Conservation (phyloP, 192 early-diverging fungal species). For the Lunasporangiospora selenospora region DNA sequence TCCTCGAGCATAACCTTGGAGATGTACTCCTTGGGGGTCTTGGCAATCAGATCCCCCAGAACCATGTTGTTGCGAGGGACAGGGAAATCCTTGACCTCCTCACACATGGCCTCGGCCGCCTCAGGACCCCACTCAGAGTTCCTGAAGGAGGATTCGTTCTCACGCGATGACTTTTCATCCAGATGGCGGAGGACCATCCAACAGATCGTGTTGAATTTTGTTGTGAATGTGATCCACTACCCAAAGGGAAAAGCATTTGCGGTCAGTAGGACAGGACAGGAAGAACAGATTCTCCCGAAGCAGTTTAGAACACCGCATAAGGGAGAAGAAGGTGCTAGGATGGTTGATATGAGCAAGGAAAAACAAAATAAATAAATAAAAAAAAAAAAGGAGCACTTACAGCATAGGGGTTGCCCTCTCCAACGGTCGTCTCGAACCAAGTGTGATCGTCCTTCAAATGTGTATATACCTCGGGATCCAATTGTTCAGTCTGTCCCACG, state of each 20-base stretch:
- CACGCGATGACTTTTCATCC: neutral
- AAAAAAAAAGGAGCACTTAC: neutral
- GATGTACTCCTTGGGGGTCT: neutral
- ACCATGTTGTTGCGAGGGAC: constrained; percentile 1
- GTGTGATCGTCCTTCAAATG: constrained; percentile 2
- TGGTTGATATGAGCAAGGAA: neutral
- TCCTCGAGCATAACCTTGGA: constrained; percentile 5
- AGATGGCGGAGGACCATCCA: constrained; percentile 7
- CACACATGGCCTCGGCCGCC: constrained; percentile 4
- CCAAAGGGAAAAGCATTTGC: neutral
- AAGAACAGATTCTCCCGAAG: too few species aligned
- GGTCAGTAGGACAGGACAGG: too few species aligned
- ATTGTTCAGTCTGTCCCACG: neutral
- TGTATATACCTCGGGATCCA: neutral
- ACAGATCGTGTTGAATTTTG: neutral
- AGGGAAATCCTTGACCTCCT: neutral
- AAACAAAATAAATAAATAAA: neutral
- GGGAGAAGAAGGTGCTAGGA: neutral
- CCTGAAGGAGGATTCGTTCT: neutral
- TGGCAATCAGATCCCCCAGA: neutral
- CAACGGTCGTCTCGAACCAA: constrained; percentile 7
- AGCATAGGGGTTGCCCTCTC: neutral
- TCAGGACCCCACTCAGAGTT: constrained; percentile 6
- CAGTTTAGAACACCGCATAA: too few species aligned
- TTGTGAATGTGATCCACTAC: constrained; percentile 4